Evolutionary conservation across 352 stramenopile species (phyloP).

Genomic region (Phytophthora tubulina): DNA sequence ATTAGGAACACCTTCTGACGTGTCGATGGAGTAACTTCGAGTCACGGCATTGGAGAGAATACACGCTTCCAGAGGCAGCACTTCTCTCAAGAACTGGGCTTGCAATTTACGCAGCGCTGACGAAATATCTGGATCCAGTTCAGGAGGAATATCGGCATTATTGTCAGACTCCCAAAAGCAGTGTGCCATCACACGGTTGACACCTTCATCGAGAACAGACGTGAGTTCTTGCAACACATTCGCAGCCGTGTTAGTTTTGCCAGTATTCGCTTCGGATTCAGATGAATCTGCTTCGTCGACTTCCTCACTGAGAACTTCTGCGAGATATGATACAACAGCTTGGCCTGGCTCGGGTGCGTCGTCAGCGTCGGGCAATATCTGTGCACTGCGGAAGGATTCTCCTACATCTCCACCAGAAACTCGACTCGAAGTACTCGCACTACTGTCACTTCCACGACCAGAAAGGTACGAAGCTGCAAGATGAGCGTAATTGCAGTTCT

Average conservation of each 20-base stretch:
- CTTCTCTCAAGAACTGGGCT: conserved; percentile 24
- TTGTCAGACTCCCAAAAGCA: conserved; percentile 16
- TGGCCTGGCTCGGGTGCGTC: conserved; percentile 21
- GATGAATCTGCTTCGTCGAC: background rate
- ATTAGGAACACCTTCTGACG: conserved; percentile 10
- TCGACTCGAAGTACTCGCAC: conserved; percentile 30
- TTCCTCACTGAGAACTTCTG: conserved; percentile 16
- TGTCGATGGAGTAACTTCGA: conserved; percentile 43
- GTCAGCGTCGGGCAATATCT: conserved; percentile 22
- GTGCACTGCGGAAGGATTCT: conserved; percentile 12
- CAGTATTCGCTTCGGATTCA: background rate
- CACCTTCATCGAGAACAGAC: conserved; percentile 26
- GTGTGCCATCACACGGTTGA: conserved; percentile 31
- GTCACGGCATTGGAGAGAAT: conserved; percentile 40
- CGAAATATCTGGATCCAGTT: background rate
- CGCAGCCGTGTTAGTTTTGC: conserved; percentile 34
- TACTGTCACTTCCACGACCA: conserved; percentile 21
- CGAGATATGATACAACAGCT: conserved; percentile 31
- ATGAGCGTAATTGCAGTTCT: conserved; percentile 54
- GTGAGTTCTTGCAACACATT: conserved; percentile 60
- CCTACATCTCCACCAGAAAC: conserved; percentile 2
- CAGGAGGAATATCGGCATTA: background rate
- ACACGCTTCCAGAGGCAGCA: conserved; percentile 40
- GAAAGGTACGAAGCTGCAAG: conserved; percentile 21
- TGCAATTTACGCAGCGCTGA: conserved; percentile 26